phyloP scores from a whole-genome alignment of 495 filamentous ascomycete genomes.

The Clavariopsis aquatica region DNA sequence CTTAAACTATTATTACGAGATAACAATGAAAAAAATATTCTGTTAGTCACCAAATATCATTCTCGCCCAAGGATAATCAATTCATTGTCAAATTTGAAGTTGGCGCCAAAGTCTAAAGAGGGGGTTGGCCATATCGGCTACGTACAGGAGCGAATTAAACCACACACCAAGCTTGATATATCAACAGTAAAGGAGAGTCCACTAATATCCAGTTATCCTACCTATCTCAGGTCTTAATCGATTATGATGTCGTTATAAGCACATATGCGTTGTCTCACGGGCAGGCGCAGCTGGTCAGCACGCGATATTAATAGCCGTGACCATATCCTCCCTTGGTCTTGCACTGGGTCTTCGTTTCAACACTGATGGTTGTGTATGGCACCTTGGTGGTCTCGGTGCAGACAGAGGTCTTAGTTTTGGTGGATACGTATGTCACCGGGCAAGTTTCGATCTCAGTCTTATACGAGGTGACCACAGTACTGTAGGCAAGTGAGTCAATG shows the following conservation, averaged over 20 bases:
- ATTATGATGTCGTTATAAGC: neutral
- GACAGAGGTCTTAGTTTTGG: constrained; percentile 1
- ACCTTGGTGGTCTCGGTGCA: constrained; percentile 27
- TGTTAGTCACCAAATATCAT: no score
- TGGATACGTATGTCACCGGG: constrained; percentile 20
- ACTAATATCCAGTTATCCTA: neutral
- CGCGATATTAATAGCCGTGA: neutral
- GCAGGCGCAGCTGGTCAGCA: no score
- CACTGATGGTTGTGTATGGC: constrained; percentile 26
- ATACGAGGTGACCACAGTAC: constrained; percentile 21
- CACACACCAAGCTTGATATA: neutral
- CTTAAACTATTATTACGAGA: no score
- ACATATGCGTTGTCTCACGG: no score
- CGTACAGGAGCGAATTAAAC: neutral
- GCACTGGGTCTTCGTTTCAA: constrained; percentile 27
- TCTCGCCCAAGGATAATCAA: no score
- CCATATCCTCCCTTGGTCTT: constrained; percentile 22
- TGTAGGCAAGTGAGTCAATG: constrained; percentile 8
- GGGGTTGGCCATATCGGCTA: neutral
- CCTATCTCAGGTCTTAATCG: neutral
- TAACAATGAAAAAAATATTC: no score
- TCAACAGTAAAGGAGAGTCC: neutral
- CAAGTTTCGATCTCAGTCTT: constrained; percentile 18
- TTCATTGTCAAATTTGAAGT: neutral
- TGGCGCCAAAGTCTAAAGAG: neutral